Base-by-base conservation (phyloP, 129 eudicot species). In the Oenanthe sinensis region DNA sequence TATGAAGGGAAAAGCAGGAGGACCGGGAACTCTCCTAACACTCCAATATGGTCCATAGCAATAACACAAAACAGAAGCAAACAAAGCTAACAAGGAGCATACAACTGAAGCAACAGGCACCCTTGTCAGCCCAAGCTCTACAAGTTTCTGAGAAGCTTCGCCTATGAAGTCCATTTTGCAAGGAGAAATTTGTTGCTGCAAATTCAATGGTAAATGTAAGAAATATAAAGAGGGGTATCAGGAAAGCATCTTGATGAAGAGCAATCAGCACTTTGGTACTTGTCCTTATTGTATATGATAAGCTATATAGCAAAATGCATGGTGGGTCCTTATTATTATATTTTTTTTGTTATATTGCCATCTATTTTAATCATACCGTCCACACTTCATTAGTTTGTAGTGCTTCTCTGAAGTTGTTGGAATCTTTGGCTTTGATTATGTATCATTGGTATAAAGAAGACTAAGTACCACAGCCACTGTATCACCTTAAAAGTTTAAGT, bases 21-120 rank as follows among this genome's bases (percentile, higher is more conserved):
- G 98, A 77, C 98, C 96, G 45, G 98, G 98, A 6, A 94, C 84
- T 74, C 82, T 91, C 67, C 98, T 87, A 0, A 94, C 98, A 22
- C 88, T 81, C 98, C 93, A 91, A 45, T 84, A 88, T 36, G 98
- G 98, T 69, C 44, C 84, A 80, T 89, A 94, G 76, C 88, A 84
- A 78, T 94, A 94, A 44, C 63, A 78, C 72, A 89, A 75, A 62
- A 84, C 46, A 26, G 85, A 86, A 26, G 43, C 86, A n/a, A 85
- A 1, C 11, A 82, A 60, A 12, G 84, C 83, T 67, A 89, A 80
- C 11, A 84, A 40, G 48, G 89, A 79, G 76, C 79, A 79, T 52
- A 86, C 30, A 15, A 81, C 37, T 33, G 91, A 62, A 47, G 75
- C 22, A 43, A 81, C 16, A 49, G 85, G 85, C 44, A 49, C 55